Evolutionary conservation across 2,329 filamentous ascomycete genomes (phyloP).

Genomic region (Hymenoscyphus albidus): DNA sequence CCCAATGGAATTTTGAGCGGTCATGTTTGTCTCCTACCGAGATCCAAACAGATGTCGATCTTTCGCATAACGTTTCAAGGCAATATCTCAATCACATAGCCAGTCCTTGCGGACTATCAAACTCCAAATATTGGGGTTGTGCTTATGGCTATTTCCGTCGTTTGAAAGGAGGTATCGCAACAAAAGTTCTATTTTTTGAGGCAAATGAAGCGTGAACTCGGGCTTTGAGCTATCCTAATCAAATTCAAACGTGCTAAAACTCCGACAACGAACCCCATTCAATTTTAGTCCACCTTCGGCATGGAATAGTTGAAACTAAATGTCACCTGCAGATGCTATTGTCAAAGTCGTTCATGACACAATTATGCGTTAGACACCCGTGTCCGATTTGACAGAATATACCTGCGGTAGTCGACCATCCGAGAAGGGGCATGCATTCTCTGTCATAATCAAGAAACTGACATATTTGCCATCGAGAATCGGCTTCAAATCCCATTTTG

Average conservation of each 20-base stretch:
- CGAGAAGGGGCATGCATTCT: conserved; percentile 15
- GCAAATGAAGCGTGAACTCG: not conserved
- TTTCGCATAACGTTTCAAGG: not conserved
- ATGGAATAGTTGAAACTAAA: conserved; percentile 4
- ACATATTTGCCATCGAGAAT: not conserved
- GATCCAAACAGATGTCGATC: conserved; percentile 5
- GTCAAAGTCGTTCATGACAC: conserved; percentile 10
- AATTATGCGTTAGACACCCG: conserved; percentile 19
- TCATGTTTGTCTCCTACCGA: conserved; percentile 2
- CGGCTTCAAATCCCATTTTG: not conserved
- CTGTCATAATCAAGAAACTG: conserved; percentile 5
- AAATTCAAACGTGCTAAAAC: not conserved
- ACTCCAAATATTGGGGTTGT: not conserved
- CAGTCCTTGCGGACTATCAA: not conserved
- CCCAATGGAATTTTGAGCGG: not conserved
- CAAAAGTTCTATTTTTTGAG: not conserved
- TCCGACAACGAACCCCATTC: not conserved
- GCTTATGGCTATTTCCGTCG: not conserved
- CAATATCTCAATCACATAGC: not conserved
- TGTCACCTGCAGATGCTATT: conserved; percentile 7
- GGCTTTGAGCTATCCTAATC: not conserved
- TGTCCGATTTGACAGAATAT: conserved; percentile 4
- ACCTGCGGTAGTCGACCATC: conserved; percentile 20
- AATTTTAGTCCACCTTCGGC: not conserved
- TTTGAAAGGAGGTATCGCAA: not conserved